phyloP scores from a whole-genome alignment of 768 basidiomycete genomes.

The Lentinula lateritia region DNA sequence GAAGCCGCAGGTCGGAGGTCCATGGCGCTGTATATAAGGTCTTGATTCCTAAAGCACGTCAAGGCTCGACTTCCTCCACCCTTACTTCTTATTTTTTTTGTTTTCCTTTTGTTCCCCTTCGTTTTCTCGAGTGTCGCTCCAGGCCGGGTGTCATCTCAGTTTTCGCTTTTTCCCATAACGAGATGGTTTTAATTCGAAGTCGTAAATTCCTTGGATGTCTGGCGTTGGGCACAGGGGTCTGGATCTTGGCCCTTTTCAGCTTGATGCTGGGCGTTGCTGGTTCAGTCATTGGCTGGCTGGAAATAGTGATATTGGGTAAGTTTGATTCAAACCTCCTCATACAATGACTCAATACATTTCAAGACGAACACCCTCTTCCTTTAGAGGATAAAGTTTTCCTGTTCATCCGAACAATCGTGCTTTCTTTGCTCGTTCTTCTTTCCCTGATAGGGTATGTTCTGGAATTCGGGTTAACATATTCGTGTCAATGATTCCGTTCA shows the following conservation, averaged over 20 bases:
- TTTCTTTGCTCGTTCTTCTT: constrained; percentile 15
- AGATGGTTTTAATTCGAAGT: constrained; percentile 18
- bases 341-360: background rate
- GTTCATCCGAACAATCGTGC: constrained; percentile 12
- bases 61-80: background rate
- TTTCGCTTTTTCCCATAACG: background rate
- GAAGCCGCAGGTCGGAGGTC: background rate
- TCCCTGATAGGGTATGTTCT: constrained; percentile 14
- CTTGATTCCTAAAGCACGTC: background rate
- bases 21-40: background rate
- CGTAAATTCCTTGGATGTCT: constrained; percentile 15
- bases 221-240: constrained; percentile 13
- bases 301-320: constrained; percentile 14
- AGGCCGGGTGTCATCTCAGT: constrained; percentile 1
- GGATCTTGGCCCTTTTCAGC: constrained; percentile 14
- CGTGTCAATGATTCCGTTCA: background rate
- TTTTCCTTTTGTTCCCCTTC: background rate
- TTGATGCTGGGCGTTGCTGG: constrained; percentile 13
- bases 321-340: background rate
- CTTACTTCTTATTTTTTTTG: background rate
- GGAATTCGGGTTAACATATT: background rate
- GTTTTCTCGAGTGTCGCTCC: constrained; percentile 4
- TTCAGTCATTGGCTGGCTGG: constrained; percentile 16
- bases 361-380: constrained; percentile 10
- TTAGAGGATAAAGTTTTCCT: constrained; percentile 9